Evolutionary conservation across 2,329 filamentous ascomycete species (phyloP).

Genomic region (Verticillium albo-atrum): DNA sequence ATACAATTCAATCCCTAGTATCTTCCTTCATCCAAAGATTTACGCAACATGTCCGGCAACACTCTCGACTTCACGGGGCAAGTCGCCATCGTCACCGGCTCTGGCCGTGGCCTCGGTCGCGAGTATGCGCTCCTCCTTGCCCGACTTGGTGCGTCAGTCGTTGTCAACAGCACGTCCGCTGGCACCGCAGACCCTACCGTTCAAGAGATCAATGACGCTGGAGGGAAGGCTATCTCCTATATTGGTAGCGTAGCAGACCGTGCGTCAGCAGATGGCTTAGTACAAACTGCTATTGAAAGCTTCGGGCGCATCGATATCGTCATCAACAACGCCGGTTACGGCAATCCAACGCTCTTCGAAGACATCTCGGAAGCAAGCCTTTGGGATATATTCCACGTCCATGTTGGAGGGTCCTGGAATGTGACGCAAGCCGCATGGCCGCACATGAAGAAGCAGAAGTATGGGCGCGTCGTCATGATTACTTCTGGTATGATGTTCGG

Average conservation of each 20-base stretch:
- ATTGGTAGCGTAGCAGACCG: too few species aligned
- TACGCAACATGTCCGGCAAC: not conserved
- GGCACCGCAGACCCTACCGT: not conserved
- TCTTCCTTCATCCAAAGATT: too few species aligned
- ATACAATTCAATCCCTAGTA: too few species aligned
- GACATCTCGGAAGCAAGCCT: not conserved
- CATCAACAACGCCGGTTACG: too few species aligned
- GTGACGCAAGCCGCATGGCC: not conserved
- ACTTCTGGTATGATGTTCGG: too few species aligned
- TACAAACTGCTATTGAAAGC: too few species aligned
- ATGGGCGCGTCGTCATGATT: not conserved
- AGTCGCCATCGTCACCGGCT: constrained; percentile 14
- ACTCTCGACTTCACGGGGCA: constrained; percentile 3
- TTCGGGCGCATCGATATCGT: too few species aligned
- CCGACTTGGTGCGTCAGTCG: constrained; percentile 10
- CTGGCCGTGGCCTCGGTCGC: constrained; percentile 17
- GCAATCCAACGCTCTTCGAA: not conserved
- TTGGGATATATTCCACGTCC: not conserved
- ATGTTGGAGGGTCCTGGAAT: not conserved
- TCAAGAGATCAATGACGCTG: too few species aligned
- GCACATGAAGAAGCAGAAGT: constrained; percentile 1
- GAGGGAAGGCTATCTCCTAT: too few species aligned
- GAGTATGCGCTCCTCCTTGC: constrained; percentile 16
- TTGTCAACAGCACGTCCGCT: constrained; percentile 10
- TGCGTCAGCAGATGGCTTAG: too few species aligned